A percentile compares a stretch with the other conserved stretches of the same genome.
Evolutionary conservation across 148 eudicot species (phyloP).

Genomic region (Beta vulgaris): DNA sequence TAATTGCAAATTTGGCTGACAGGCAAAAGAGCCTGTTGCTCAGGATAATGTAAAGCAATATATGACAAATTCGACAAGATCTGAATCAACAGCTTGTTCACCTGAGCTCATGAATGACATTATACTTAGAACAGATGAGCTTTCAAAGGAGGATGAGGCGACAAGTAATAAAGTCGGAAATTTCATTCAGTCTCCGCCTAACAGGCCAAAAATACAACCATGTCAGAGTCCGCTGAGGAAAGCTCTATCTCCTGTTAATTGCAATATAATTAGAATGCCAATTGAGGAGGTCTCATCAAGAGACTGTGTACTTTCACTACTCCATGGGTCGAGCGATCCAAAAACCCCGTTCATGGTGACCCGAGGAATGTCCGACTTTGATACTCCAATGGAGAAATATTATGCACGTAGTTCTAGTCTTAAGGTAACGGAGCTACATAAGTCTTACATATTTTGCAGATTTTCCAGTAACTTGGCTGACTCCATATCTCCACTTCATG

Average conservation of each 20-base stretch:
- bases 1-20: not conserved
- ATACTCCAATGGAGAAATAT: slow-evolving; percentile 71
- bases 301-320: slow-evolving; percentile 24
- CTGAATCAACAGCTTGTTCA: slow-evolving; percentile 23
- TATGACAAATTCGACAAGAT: slow-evolving; percentile 9
- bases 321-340: slow-evolving; percentile 44
- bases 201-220: slow-evolving; percentile 32
- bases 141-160: slow-evolving; percentile 24
- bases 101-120: slow-evolving; percentile 19
- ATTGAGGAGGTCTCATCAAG: slow-evolving; percentile 36
- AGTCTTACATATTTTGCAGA: not conserved
- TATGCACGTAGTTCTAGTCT: slow-evolving; percentile 55
- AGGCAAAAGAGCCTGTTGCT: slow-evolving; percentile 11
- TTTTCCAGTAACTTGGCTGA: not conserved
- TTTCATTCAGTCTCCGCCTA: slow-evolving; percentile 31
- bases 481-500: not conserved
- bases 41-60: slow-evolving; percentile 5
- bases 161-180: slow-evolving; percentile 13
- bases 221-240: slow-evolving; percentile 51
- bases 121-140: slow-evolving; percentile 32
- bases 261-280: slow-evolving; percentile 33
- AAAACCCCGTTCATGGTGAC: slow-evolving; percentile 34
- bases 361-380: slow-evolving; percentile 37
- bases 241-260: slow-evolving; percentile 58
- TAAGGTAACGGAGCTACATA: slow-evolving; percentile 48